These are phyloP conservation scores for Rubroboletus pulcherrimus DNA, from an alignment of 768 basidiomycete species.

Conservation along the genomic window DNA sequence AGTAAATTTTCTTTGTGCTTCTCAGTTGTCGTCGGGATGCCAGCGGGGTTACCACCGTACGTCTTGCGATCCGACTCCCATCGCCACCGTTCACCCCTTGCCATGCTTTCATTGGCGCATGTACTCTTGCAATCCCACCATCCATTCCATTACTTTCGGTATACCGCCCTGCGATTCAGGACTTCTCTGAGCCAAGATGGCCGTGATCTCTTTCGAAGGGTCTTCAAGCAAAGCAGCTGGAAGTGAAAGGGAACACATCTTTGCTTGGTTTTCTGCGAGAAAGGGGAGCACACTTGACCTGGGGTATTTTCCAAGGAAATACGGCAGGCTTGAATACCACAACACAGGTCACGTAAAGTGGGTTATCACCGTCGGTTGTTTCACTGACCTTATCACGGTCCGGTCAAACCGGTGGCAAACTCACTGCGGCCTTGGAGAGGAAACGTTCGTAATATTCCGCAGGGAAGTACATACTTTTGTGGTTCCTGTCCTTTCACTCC, in stretches of 20 bases:
- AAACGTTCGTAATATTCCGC: conserved; percentile 50
- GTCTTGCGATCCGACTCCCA: conserved; percentile 81
- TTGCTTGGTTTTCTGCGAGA: conserved; percentile 82
- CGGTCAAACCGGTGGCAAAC: conserved; percentile 16
- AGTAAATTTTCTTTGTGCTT: conserved; percentile 59
- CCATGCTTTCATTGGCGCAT: conserved; percentile 55
- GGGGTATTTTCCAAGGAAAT: conserved; percentile 71
- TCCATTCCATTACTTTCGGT: conserved; percentile 53
- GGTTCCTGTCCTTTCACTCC: background rate
- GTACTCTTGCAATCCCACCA: conserved; percentile 59
- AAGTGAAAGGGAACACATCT: conserved; percentile 77
- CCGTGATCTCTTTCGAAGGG: conserved; percentile 38
- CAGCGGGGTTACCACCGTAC: conserved; percentile 78
- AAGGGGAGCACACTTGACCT: conserved; percentile 69
- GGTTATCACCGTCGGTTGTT: conserved; percentile 1
- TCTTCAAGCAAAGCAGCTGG: conserved; percentile 51
- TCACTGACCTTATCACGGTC: background rate
- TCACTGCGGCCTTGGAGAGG: conserved; percentile 56
- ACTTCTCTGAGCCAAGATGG: conserved; percentile 56
- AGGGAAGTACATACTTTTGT: conserved; percentile 34
- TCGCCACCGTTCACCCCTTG: conserved; percentile 64
- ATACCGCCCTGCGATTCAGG: conserved; percentile 58
- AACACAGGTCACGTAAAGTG: background rate
- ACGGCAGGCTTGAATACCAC: conserved; percentile 48
- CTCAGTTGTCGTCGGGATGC: conserved; percentile 63